Base-by-base conservation (phyloP, 306 rosid genomes). In the Cucurbita ficifolia region DNA sequence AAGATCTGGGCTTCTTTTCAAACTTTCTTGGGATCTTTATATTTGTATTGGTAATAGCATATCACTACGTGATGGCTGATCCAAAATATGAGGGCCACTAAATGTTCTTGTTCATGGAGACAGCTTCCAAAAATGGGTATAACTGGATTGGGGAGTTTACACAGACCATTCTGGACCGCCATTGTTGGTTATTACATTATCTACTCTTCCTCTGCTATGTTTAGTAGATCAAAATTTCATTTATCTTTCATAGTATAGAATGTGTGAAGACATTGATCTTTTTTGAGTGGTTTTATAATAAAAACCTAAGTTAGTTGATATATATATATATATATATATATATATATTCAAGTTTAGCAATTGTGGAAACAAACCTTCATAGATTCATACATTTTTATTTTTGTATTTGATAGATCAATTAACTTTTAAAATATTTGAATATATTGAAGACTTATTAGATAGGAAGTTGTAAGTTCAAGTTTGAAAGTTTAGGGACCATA, bases 1-100 rank as follows among this genome's bases (percentile, higher is more conserved):
- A 87, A 75, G 96, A 90, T 85, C 82, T 93, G 62, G 97, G 98
- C 57, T 93, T 90, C 87, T 82, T 90, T 77, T 93, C 96, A 89
- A 90, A 93, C 83, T 93, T 93, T 75, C 96, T 92, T 13, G 98
- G 96, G 62, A 81, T 88, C 79, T 90, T 90, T 83, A 88, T 92
- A 67, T 93, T 93, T 81, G 86, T 86, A 18, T 77, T 93, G 84
- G 97, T 93, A 73, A 88, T 93, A 67, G 98, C 96, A 0, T 93
- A 87, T 78, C 98, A 93, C 72, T 93, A 64, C 75, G 98, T 93
- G 69, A 76, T 88, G 90, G 98, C 96, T 45, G 92, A 93, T 76
- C 97, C 96, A 10, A 93, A 90, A 75, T 90, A 81, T 65, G 98
- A 93, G 76, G 70, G 77, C 35, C 58, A 45, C 55, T 74, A 46